These are phyloP conservation scores for Tylopilus sp. DNA, from an alignment of 1,284 basidiomycete genomes.

Conservation along the genomic window DNA sequence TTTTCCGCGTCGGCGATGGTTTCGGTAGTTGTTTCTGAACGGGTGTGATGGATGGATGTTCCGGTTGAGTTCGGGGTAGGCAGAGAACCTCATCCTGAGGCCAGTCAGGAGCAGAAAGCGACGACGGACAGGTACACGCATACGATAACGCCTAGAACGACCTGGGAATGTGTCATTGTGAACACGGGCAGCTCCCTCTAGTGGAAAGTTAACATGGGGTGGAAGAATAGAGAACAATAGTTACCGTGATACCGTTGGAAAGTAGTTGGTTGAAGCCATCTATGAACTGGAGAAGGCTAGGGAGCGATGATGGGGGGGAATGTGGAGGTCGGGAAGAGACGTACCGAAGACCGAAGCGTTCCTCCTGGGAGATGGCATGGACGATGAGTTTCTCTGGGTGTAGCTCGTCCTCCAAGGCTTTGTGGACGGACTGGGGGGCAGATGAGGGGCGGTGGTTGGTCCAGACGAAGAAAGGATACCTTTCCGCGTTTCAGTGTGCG, in stretches of 20 bases:
- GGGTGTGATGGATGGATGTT: background rate
- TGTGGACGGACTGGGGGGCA: slow-evolving; percentile 61
- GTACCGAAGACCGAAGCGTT: slow-evolving; percentile 69
- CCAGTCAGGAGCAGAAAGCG: background rate
- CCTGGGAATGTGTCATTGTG: slow-evolving; percentile 54
- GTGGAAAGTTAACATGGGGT: background rate
- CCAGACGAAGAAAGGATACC: slow-evolving; percentile 38
- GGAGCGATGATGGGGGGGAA: slow-evolving; percentile 1
- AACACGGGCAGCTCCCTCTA: slow-evolving; percentile 76
- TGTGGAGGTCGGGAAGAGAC: slow-evolving; percentile 12
- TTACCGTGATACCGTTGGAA: slow-evolving; percentile 48
- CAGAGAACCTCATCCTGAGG: slow-evolving; percentile 38
- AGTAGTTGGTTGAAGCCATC: slow-evolving; percentile 49
- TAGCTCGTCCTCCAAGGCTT: slow-evolving; percentile 73
- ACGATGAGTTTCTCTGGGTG: slow-evolving; percentile 57
- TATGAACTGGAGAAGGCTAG: slow-evolving; percentile 64
- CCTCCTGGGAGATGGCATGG: slow-evolving; percentile 50
- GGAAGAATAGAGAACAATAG: background rate
- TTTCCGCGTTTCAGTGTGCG: slow-evolving; percentile 54
- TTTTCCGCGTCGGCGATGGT: background rate
- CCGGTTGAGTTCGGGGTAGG: background rate
- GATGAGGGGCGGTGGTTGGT: background rate
- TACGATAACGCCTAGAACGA: slow-evolving; percentile 67
- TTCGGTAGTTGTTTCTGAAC: slow-evolving; percentile 17
- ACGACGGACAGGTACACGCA: slow-evolving; percentile 19